Base-by-base conservation (phyloP, 73 alveolate genomes). In the Symbiodinium pilosum region DNA sequence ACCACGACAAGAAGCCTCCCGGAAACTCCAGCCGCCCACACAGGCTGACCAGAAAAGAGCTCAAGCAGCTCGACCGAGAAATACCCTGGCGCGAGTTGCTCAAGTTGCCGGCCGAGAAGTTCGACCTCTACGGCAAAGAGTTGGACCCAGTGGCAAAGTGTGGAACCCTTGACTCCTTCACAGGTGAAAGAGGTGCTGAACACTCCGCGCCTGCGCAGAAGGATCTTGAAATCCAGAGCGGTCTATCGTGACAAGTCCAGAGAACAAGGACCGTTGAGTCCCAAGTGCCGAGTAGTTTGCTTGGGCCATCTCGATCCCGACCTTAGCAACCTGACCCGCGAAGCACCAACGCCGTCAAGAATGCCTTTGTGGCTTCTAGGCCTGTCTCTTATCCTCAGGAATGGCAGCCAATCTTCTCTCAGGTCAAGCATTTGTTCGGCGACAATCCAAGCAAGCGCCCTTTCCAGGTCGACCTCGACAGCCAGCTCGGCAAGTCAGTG, bases 291-390 rank as follows among this genome's bases (percentile, higher is more conserved):
- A 38, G 93, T 84, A 42, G 93, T 84, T 8, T 71, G 47, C 30
- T 28, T 84, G n/a, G 93, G 93, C 1, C 93, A 84, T 32, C 47
- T 41, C 26, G 93, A 84, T n/a, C 93, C 77, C 2, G 93, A 84
- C 75, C 18, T 84, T 28, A 44, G 44, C 20, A 21, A 40, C 51
- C 5, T 84, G 44, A 4, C 43, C 44, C 30, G 93, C 4, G 93
- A 84, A 32, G n/a, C 93, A 1, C 93, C 93, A 32, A 84, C 93
- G 6, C 93, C 93, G 0, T 5, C 77, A 34, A 24, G 93, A 16
- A 21, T 54, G 30, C n/a, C n/a, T n/a, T n/a, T n/a, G n/a, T n/a
- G n/a, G n/a, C n/a, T n/a, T n/a, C n/a, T n/a, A n/a, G n/a, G n/a
- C n/a, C n/a, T n/a, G n/a, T n/a, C n/a, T n/a, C n/a, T n/a, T n/a